These are phyloP conservation scores for Mortierella sp. DNA, from an alignment of 371 early-diverging fungal genomes.

Conservation along the genomic window DNA sequence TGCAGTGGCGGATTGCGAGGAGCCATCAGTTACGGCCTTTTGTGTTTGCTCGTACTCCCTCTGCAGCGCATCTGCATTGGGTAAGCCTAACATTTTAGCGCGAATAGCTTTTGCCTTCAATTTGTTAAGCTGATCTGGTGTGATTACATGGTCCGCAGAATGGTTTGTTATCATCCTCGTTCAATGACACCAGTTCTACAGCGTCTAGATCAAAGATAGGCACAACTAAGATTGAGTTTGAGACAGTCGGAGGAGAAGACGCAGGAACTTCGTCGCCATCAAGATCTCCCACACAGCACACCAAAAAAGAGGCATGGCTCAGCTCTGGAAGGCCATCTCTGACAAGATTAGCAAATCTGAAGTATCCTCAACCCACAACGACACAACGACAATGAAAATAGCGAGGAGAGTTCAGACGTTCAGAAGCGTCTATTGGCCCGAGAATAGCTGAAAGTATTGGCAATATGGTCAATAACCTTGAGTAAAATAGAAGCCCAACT, in stretches of 20 bases:
- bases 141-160: constrained; percentile 49
- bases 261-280: neutral
- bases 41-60: constrained; percentile 73
- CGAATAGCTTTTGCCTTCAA: constrained; percentile 86
- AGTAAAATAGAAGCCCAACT: neutral
- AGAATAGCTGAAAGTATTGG: neutral
- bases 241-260: neutral
- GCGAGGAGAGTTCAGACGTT: neutral
- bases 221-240: neutral
- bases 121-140: constrained; percentile 86
- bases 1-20: constrained; percentile 5
- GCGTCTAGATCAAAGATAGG: neutral
- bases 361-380: neutral
- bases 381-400: neutral
- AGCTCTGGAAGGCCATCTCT: constrained; percentile 47
- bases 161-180: constrained; percentile 17
- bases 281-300: constrained; percentile 3
- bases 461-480: neutral
- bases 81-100: constrained; percentile 79
- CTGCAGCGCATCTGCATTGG: constrained; percentile 77
- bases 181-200: neutral
- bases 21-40: constrained; percentile 31
- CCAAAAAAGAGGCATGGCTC: constrained; percentile 27
- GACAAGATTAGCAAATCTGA: constrained; percentile 20
- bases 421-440: neutral